Evolutionary conservation across 768 basidiomycete species (phyloP).

Genomic region (Kwoniella dejecticola): DNA sequence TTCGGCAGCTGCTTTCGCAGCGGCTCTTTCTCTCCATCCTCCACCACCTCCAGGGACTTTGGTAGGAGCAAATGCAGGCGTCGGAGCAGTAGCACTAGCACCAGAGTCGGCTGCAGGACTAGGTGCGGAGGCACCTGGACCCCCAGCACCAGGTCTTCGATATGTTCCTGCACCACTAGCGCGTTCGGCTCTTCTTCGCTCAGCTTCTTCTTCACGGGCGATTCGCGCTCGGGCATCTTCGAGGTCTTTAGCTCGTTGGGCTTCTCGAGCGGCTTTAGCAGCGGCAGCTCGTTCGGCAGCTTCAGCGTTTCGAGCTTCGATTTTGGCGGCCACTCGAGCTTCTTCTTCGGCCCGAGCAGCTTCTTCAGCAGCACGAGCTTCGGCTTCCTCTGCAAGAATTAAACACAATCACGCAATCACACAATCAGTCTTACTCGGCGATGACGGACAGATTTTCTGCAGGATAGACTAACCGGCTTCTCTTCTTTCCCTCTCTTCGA

Average conservation of each 20-base stretch:
- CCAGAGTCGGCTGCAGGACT: slow-evolving; percentile 9
- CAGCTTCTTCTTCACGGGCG: slow-evolving; percentile 57
- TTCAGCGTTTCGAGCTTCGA: slow-evolving; percentile 40
- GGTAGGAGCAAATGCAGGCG: slow-evolving; percentile 48
- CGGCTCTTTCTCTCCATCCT: slow-evolving; percentile 67
- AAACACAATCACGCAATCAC: neutral
- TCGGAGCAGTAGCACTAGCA: slow-evolving; percentile 40
- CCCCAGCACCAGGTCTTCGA: slow-evolving; percentile 21
- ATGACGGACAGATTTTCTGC: neutral
- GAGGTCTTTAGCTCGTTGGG: slow-evolving; percentile 36
- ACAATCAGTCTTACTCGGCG: neutral
- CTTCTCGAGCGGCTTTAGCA: slow-evolving; percentile 36
- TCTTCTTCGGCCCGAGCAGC: slow-evolving; percentile 61
- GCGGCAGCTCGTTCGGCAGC: slow-evolving; percentile 53
- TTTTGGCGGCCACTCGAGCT: slow-evolving; percentile 36
- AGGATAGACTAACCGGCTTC: slow-evolving; percentile 43
- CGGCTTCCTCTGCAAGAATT: slow-evolving; percentile 58
- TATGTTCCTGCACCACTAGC: slow-evolving; percentile 28
- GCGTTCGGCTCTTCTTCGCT: slow-evolving; percentile 45
- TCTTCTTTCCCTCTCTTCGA: slow-evolving; percentile 38
- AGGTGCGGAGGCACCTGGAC: slow-evolving; percentile 21
- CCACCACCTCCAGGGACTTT: slow-evolving; percentile 58
- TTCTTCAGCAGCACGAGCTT: slow-evolving; percentile 68
- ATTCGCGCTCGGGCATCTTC: slow-evolving; percentile 52
- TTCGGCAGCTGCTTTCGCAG: slow-evolving; percentile 58